A percentile compares a stretch with the other conserved stretches of the same genome.
phyloP scores from a whole-genome alignment of 2,329 filamentous ascomycete genomes.

The Annulohypoxylon truncatum region DNA sequence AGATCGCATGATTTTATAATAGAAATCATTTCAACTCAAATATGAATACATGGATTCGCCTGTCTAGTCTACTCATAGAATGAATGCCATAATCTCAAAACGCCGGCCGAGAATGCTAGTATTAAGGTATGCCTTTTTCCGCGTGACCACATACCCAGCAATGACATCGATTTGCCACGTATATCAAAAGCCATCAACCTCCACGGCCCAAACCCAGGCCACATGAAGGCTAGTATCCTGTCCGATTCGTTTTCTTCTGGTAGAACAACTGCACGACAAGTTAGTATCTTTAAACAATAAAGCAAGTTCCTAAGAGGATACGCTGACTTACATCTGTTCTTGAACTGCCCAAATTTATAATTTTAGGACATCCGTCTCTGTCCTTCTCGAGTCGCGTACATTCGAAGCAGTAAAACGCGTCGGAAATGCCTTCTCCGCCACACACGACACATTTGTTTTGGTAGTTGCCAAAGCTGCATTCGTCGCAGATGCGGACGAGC shows the following conservation, averaged over 20 bases:
- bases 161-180: conserved; percentile 2
- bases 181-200: conserved; percentile 11
- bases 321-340: conserved; percentile 81
- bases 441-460: conserved; percentile 99
- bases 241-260: conserved; percentile 74
- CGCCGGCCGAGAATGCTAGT: conserved; percentile 43
- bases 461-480: conserved; percentile 99
- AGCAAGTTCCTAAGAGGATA: not conserved
- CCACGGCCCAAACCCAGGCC: conserved; percentile 62
- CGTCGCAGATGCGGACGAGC: conserved; percentile 97
- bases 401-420: conserved; percentile 99
- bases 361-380: conserved; percentile 97
- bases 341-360: conserved; percentile 96
- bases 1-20: conserved; percentile 19
- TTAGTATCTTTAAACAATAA: conserved; percentile 43
- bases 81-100: conserved; percentile 39
- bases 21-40: conserved; percentile 18
- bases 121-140: conserved; percentile 14
- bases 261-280: conserved; percentile 64
- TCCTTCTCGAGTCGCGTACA: conserved; percentile 98
- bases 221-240: conserved; percentile 63
- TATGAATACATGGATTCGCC: conserved; percentile 15
- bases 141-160: not conserved
- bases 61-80: conserved; percentile 37
- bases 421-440: conserved; percentile 96